Evolutionary conservation across 2,329 filamentous ascomycete genomes (phyloP), one percentile per base, ranked within the genome.

Genomic region (Lecanicillium sp.): DNA sequence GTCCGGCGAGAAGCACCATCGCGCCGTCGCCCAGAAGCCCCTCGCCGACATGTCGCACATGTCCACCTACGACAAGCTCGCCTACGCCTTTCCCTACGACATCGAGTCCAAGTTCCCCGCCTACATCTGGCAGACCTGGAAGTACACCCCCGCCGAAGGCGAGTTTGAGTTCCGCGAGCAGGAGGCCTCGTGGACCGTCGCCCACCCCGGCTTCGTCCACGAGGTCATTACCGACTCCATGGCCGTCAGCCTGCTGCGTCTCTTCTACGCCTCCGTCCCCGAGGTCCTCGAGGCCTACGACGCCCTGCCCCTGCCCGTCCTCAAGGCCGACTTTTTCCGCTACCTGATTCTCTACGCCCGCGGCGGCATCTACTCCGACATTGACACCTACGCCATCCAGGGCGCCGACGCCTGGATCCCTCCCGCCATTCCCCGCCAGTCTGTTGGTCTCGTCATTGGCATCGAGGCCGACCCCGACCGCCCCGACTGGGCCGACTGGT

Each of bases 91-190:
- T 62, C 87, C 89, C 15, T 98, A 97, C 70, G 85, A 95, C 54
- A 72, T 90, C 46, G 79, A 88, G 55, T 64, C 72, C 50, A 94
- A 90, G 60, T 97, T 97, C 60, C 92, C 92, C 3, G 89, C 88
- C 41, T 97, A 95, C 68, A 94, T 98, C 56, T 98, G 92, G 92
- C 92, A 98, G 71, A 98, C 92, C 12, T 98, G 92, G 92, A 96
- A 94, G 61, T 82, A 79, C 54, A 85, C 79, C 1, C 89, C 90
- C 0, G 75, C 81, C 2, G 84, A 87, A 17, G 71, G 77, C 36
- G 72, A 85, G 45, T 98, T 98, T 57, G 64, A 70, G 15, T 89
- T 95, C 56, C 81, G 89, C 45, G 79, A 84, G 33, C 74, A 87
- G 43, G 92, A 97, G 65, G 85, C 87, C 12, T 88, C 84, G 45